These are phyloP conservation scores for Rutidosis leptorrhynchoides DNA, from an alignment of 129 eudicot species.

Conservation along the genomic window DNA sequence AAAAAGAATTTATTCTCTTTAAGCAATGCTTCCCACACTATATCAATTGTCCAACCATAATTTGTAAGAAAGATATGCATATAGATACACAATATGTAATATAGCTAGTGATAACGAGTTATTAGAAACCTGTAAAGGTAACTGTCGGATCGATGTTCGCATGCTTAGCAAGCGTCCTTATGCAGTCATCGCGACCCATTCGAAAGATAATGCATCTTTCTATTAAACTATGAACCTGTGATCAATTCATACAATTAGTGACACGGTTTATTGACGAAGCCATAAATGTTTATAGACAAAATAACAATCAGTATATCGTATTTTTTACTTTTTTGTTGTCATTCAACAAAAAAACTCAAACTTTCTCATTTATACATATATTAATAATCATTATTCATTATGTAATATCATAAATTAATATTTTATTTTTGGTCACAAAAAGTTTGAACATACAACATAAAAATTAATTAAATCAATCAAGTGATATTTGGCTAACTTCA, in stretches of 20 bases:
- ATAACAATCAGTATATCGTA: too few species aligned
- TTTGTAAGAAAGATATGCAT: not conserved
- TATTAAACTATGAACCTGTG: conserved; percentile 33
- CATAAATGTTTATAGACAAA: too few species aligned
- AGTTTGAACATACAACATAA: too few species aligned
- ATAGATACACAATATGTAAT: not conserved
- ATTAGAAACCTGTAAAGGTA: conserved; percentile 28
- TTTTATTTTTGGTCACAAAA: too few species aligned
- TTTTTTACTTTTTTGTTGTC: too few species aligned
- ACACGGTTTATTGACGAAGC: too few species aligned
- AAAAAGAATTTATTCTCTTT: conserved; percentile 35
- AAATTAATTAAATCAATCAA: too few species aligned
- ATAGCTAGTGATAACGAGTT: not conserved
- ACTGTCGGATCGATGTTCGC: conserved; percentile 29
- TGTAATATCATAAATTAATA: too few species aligned
- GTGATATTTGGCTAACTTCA: too few species aligned
- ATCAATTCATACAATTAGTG: not conserved
- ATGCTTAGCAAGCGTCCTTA: conserved; percentile 30
- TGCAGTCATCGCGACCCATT: conserved; percentile 36
- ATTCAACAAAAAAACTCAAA: too few species aligned
- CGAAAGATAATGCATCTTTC: conserved; percentile 35
- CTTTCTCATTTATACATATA: too few species aligned
- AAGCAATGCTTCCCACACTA: conserved; percentile 33
- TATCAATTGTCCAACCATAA: not conserved
- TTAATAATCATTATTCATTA: too few species aligned